These are phyloP conservation scores for Xerocomus nothofagi DNA, from an alignment of 1,284 basidiomycete species.

Conservation along the genomic window DNA sequence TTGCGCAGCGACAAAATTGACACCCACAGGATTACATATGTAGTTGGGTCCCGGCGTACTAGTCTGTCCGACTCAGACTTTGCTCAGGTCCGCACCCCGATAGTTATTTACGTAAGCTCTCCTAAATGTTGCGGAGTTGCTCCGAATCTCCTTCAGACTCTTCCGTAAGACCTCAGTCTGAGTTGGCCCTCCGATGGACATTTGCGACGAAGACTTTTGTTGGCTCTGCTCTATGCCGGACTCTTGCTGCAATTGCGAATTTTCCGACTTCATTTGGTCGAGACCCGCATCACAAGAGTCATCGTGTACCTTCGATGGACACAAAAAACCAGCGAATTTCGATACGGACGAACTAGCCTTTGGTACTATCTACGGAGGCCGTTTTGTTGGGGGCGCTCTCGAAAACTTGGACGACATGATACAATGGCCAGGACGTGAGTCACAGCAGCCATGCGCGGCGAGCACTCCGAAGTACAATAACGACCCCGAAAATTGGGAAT, in stretches of 20 bases:
- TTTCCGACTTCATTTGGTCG: conserved; percentile 13
- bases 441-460: background rate
- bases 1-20: no score
- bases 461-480: conserved; percentile 11
- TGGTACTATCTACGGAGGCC: background rate
- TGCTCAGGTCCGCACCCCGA: no score
- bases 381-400: background rate
- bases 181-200: conserved; percentile 9
- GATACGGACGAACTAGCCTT: background rate
- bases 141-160: no score
- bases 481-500: conserved; percentile 4
- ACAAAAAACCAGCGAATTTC: background rate
- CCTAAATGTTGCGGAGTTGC: background rate
- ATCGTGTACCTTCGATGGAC: background rate
- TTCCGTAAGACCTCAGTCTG: background rate
- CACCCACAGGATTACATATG: no score
- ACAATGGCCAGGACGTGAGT: background rate
- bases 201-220: conserved; percentile 5
- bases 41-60: no score
- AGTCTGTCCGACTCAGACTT: no score
- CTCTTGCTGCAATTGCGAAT: conserved; percentile 9
- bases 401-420: background rate
- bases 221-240: conserved; percentile 6
- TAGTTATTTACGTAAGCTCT: background rate
- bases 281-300: conserved; percentile 3